Base-by-base conservation (phyloP, 129 eudicot species). In the Lactuca saligna region DNA sequence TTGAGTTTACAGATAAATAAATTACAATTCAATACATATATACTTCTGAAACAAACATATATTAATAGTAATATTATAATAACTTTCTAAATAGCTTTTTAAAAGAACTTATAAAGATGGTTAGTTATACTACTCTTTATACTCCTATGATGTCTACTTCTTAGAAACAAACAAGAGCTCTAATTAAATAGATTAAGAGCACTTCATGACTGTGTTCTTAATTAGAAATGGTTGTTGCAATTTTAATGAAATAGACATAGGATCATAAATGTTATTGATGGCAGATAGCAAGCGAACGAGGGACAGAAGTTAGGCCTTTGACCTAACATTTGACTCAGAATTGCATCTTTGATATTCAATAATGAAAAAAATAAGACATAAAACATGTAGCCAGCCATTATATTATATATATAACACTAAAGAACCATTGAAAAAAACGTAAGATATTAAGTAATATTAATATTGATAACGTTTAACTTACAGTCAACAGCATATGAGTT, bases 401-500 rank as follows among this genome's bases (percentile, higher is more conserved):
- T n/a, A n/a, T n/a, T n/a, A 25, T 25, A 25, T 46, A 46, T 46
- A 46, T 46, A 11, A 46, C 12, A 15, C 12, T 46, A 42, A 42
- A 42, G 9, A 8, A 42, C 49, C 49, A 42, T 9, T 42, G 49
- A 42, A 9, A 12, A 46, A 67, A 32, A 63, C 16, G 54, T 48
- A 29, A 8, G 29, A 25, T 17, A 9, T 0, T 8, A 2, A 69
- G 54, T 63, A 39, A 69, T 69, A 4, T 6, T 17, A n/a, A 54
- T 38, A 63, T 62, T 37, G 57, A 66, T 37, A 49, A 66, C 38
- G 32, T 16, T 3, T 3, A 20, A 76, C 90, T 85, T 79, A 85
- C 90, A 68, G 80, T 75, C 66, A 85, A 59, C 25, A 85, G 17
- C 76, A 33, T 29, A 0, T 78, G 61, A 50, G 87, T 85, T 35